A percentile compares a stretch with the other conserved stretches of the same genome.
Conservation (phyloP, 2,329 filamentous ascomycete genomes). For the Exophiala dermatitidis region DNA sequence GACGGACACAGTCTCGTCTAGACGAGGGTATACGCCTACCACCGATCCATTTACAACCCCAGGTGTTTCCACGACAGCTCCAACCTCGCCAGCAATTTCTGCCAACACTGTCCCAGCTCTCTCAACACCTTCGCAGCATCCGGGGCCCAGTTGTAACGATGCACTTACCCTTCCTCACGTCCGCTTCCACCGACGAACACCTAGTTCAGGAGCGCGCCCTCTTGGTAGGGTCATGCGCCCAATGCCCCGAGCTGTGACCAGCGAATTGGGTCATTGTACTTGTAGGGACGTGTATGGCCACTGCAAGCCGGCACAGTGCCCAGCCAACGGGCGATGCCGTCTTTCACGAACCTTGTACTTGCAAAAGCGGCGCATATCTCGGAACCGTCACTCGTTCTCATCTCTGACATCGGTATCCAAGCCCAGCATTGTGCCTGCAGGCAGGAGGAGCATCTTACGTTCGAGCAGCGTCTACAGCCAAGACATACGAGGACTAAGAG, state of each 20-base stretch:
- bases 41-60: constrained; percentile 15
- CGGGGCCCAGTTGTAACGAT: neutral
- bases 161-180: neutral
- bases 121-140: constrained; percentile 8
- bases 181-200: constrained; percentile 7
- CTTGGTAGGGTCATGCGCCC: neutral
- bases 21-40: constrained; percentile 10
- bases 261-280: too few relatives aligned
- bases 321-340: constrained; percentile 3
- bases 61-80: constrained; percentile 10
- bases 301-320: neutral
- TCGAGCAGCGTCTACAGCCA: constrained; percentile 24
- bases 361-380: neutral
- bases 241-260: too few relatives aligned
- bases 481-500: constrained; percentile 18
- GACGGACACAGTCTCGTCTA: constrained; percentile 4
- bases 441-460: constrained; percentile 4
- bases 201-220: constrained; percentile 13
- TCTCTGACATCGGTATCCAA: constrained; percentile 17
- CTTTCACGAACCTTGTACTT: constrained; percentile 5
- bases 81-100: constrained; percentile 13
- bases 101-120: neutral
- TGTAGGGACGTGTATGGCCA: too few relatives aligned
- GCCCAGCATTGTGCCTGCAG: constrained; percentile 6
- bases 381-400: constrained; percentile 10